Evolutionary conservation across 2,329 filamentous ascomycete species (phyloP).

Genomic region (Fusarium sp.): DNA sequence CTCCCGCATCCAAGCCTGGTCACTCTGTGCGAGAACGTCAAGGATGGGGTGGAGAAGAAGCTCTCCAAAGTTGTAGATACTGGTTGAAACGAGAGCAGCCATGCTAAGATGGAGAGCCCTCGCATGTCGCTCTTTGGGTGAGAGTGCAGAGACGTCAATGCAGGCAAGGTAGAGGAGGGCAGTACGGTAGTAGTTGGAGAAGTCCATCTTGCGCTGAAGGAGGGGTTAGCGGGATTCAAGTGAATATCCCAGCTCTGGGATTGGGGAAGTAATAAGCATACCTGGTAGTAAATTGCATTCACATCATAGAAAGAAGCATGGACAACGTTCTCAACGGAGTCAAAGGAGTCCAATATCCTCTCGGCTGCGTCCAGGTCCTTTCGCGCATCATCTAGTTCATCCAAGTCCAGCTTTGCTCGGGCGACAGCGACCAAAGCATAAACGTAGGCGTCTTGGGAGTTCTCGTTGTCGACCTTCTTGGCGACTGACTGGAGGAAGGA

Average conservation of each 20-base stretch:
- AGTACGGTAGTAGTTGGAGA: slow-evolving; percentile 97
- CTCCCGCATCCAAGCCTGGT: slow-evolving; percentile 89
- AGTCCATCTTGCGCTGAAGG: slow-evolving; percentile 81
- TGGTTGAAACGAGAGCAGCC: slow-evolving; percentile 91
- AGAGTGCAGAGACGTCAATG: slow-evolving; percentile 84
- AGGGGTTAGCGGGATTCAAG: slow-evolving; percentile 55
- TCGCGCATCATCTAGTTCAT: slow-evolving; percentile 85
- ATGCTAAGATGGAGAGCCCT: slow-evolving; percentile 95
- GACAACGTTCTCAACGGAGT: slow-evolving; percentile 94
- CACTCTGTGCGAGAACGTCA: slow-evolving; percentile 79
- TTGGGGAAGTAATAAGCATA: slow-evolving; percentile 36
- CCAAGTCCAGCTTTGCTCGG: slow-evolving; percentile 85
- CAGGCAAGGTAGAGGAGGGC: slow-evolving; percentile 98
- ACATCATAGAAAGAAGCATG: slow-evolving; percentile 97
- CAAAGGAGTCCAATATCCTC: slow-evolving; percentile 89
- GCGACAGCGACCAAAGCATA: slow-evolving; percentile 94
- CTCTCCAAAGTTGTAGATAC: slow-evolving; percentile 99
- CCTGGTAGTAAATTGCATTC: slow-evolving; percentile 95
- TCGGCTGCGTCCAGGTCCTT: slow-evolving; percentile 91
- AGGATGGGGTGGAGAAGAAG: slow-evolving; percentile 97
- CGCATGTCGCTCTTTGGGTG: slow-evolving; percentile 80
- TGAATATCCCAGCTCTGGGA: neutral
- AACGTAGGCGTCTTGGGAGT: slow-evolving; percentile 95
- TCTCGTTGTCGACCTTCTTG: slow-evolving; percentile 90
- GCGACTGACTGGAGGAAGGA: slow-evolving; percentile 87